These are phyloP conservation scores for Xylaria sp. DNA, from an alignment of 495 filamentous ascomycete species.

Conservation along the genomic window DNA sequence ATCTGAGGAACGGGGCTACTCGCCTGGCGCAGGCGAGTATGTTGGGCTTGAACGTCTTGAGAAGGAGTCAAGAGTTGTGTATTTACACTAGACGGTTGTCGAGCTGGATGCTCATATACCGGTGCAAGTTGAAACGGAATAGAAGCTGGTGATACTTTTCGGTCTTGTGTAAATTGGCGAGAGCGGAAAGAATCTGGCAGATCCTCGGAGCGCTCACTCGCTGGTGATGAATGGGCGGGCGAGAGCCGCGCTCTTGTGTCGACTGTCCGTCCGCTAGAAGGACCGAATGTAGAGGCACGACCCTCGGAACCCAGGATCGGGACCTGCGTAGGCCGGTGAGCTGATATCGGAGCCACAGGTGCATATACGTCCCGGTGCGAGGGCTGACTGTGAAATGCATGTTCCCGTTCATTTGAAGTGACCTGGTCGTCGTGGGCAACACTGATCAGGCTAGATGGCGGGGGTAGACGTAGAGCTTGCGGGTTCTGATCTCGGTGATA, in stretches of 20 bases:
- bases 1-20: slow-evolving; percentile 29
- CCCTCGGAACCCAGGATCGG: slow-evolving; percentile 43
- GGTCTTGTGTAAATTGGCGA: slow-evolving; percentile 31
- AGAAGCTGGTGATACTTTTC: slow-evolving; percentile 29
- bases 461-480: slow-evolving; percentile 40
- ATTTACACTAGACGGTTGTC: slow-evolving; percentile 29
- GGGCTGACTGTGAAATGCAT: slow-evolving; percentile 29
- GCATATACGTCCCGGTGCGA: slow-evolving; percentile 35
- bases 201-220: slow-evolving; percentile 49
- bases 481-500: slow-evolving; percentile 47
- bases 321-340: slow-evolving; percentile 33
- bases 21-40: slow-evolving; percentile 29
- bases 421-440: slow-evolving; percentile 33
- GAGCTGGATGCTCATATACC: slow-evolving; percentile 24
- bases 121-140: slow-evolving; percentile 29
- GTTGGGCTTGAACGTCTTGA: slow-evolving; percentile 32
- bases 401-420: slow-evolving; percentile 32
- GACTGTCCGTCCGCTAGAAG: slow-evolving; percentile 38
- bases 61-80: slow-evolving; percentile 29
- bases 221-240: slow-evolving; percentile 44
- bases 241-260: slow-evolving; percentile 43
- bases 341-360: slow-evolving; percentile 29
- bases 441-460: slow-evolving; percentile 37
- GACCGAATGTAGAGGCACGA: slow-evolving; percentile 31
- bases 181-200: slow-evolving; percentile 34